These are phyloP conservation scores for Alternaria triticimaculans DNA, from an alignment of 2,329 filamentous ascomycete species.

Conservation along the genomic window DNA sequence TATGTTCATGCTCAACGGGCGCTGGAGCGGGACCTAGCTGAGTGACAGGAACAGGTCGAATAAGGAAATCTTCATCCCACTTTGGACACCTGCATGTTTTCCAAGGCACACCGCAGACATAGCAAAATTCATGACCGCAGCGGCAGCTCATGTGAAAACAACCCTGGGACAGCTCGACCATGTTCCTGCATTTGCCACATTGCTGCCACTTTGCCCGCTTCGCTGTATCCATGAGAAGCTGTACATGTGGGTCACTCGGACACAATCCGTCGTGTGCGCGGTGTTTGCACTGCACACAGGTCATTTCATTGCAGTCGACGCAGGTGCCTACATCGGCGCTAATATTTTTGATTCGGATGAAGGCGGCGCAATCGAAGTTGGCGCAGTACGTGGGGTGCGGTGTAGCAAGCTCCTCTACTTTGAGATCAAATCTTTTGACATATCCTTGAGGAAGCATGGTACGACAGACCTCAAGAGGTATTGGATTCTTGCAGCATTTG, in stretches of 20 bases:
- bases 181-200: slow-evolving; percentile 24
- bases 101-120: slow-evolving; percentile 25
- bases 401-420: slow-evolving; percentile 24
- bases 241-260: slow-evolving; percentile 17
- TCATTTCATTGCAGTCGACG: slow-evolving; percentile 12
- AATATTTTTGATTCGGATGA: slow-evolving; percentile 17
- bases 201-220: slow-evolving; percentile 25
- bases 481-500: slow-evolving; percentile 23
- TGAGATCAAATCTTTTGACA: slow-evolving; percentile 19
- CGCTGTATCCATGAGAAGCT: slow-evolving; percentile 22
- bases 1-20: neutral
- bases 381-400: slow-evolving; percentile 25
- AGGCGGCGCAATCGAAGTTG: slow-evolving; percentile 16
- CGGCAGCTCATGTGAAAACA: slow-evolving; percentile 30
- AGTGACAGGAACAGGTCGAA: neutral
- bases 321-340: slow-evolving; percentile 15
- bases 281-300: slow-evolving; percentile 22
- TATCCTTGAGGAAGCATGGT: slow-evolving; percentile 12
- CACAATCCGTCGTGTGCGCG: slow-evolving; percentile 15
- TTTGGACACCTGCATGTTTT: slow-evolving; percentile 17
- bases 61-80: slow-evolving; percentile 16
- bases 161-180: slow-evolving; percentile 21
- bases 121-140: slow-evolving; percentile 26
- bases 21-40: no score
- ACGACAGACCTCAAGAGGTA: slow-evolving; percentile 20